These are phyloP conservation scores for Eimeria falciformis DNA, from an alignment of 169 alveolate species.

Conservation along the genomic window DNA sequence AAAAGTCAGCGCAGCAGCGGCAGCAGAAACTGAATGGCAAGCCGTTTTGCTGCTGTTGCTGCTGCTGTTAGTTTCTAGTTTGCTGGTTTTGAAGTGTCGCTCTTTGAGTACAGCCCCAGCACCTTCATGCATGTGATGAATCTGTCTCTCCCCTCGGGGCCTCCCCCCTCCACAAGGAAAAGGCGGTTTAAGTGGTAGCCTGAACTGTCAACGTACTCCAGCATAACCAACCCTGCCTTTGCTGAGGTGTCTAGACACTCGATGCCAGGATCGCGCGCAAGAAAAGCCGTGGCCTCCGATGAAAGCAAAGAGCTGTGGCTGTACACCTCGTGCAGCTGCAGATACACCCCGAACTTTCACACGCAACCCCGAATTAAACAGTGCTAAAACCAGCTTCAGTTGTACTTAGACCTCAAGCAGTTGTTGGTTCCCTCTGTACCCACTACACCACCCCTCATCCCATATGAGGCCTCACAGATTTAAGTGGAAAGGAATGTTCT, in stretches of 20 bases:
- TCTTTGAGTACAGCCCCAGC: slow-evolving; percentile 42
- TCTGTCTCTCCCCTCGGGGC: slow-evolving; percentile 40
- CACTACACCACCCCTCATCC: not conserved
- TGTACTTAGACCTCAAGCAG: not conserved
- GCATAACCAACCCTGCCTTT: slow-evolving; percentile 31
- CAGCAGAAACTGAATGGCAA: too few relatives aligned
- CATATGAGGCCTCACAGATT: slow-evolving; percentile 8
- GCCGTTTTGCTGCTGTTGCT: not conserved
- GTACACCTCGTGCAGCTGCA: slow-evolving; percentile 65
- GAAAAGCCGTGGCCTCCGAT: slow-evolving; percentile 1
- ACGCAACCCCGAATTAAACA: not conserved
- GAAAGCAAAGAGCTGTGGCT: slow-evolving; percentile 17
- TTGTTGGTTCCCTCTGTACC: not conserved
- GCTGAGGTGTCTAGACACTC: not conserved
- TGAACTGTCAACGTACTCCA: slow-evolving; percentile 43
- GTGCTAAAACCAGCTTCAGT: not conserved
- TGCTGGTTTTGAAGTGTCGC: not conserved
- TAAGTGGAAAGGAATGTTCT: slow-evolving; percentile 58
- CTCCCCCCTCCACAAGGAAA: slow-evolving; percentile 53
- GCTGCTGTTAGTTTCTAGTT: not conserved
- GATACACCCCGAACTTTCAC: not conserved
- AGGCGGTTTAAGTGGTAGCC: slow-evolving; percentile 38
- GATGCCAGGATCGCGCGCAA: slow-evolving; percentile 45
- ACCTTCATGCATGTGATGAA: slow-evolving; percentile 63
- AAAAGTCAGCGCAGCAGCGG: too few relatives aligned